Conservation (phyloP, 352 stramenopile genomes). For the Phytopythium montanum region DNA sequence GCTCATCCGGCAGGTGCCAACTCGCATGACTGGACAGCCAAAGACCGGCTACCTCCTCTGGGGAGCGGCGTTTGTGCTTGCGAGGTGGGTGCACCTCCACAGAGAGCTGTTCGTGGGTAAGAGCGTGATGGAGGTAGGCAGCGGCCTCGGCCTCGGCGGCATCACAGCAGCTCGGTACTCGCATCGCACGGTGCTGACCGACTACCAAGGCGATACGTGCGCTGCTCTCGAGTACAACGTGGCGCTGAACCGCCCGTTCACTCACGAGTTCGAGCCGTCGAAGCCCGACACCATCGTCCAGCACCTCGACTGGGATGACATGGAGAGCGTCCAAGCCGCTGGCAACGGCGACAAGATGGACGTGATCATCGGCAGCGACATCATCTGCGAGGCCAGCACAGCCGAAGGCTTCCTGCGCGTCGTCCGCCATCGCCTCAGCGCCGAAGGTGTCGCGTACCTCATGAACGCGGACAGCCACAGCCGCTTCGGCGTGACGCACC, state of each 20-base stretch:
- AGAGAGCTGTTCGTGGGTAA: constrained; percentile 70
- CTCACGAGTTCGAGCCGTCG: constrained; percentile 46
- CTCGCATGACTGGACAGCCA: constrained; percentile 79
- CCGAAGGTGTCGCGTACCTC: constrained; percentile 66
- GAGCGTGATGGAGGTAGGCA: constrained; percentile 79
- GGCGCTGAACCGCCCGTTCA: constrained; percentile 69
- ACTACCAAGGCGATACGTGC: constrained; percentile 85
- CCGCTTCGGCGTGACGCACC: constrained; percentile 73
- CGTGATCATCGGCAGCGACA: constrained; percentile 81
- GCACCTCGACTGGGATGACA: constrained; percentile 73
- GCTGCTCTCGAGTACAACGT: constrained; percentile 77
- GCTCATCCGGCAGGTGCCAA: constrained; percentile 77
- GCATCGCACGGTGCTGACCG: constrained; percentile 57
- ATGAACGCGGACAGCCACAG: constrained; percentile 88
- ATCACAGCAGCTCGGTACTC: constrained; percentile 76
- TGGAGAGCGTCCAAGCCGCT: constrained; percentile 53
- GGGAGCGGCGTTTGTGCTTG: constrained; percentile 77
- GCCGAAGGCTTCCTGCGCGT: constrained; percentile 84
- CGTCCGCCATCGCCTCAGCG: constrained; percentile 52
- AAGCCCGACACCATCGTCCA: constrained; percentile 56
- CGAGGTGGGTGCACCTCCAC: constrained; percentile 77
- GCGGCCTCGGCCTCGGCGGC: constrained; percentile 71
- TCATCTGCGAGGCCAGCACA: constrained; percentile 86
- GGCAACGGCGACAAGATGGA: constrained; percentile 48
- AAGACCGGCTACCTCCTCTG: constrained; percentile 87